Conservation (phyloP, 139 green algal species). For the Penium margaritaceum region DNA sequence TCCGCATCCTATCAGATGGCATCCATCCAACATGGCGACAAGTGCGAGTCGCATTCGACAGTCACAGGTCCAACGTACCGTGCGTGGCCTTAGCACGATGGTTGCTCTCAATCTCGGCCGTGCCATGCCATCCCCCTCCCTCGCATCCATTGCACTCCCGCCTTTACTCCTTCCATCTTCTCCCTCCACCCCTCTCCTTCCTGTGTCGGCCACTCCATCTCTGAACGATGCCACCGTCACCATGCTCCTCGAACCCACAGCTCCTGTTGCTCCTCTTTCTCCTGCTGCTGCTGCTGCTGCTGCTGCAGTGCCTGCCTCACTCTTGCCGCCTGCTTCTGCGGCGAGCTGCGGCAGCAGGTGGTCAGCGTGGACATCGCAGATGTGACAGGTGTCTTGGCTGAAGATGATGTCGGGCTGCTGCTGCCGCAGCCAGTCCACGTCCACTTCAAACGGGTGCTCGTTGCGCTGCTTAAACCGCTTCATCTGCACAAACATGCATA, state of each 20-base stretch:
- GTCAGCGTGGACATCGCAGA: no score
- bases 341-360: background rate
- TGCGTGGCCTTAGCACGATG: background rate
- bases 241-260: no score
- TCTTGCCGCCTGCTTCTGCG: background rate
- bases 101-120: background rate
- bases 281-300: background rate
- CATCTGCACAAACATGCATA: constrained; percentile 29
- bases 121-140: no score
- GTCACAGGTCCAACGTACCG: no score
- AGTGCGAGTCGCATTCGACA: no score
- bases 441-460: constrained; percentile 49
- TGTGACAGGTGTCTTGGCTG: constrained; percentile 55
- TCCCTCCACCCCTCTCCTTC: background rate
- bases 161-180: background rate
- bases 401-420: constrained; percentile 66
- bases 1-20: no score
- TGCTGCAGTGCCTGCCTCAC: background rate
- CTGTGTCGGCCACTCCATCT: background rate
- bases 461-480: constrained; percentile 32
- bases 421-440: constrained; percentile 60
- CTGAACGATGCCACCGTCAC: background rate
- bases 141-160: background rate
- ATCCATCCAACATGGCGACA: no score
- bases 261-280: background rate